Base-by-base conservation (phyloP, 2,329 filamentous ascomycete genomes). In the Capronia americana region DNA sequence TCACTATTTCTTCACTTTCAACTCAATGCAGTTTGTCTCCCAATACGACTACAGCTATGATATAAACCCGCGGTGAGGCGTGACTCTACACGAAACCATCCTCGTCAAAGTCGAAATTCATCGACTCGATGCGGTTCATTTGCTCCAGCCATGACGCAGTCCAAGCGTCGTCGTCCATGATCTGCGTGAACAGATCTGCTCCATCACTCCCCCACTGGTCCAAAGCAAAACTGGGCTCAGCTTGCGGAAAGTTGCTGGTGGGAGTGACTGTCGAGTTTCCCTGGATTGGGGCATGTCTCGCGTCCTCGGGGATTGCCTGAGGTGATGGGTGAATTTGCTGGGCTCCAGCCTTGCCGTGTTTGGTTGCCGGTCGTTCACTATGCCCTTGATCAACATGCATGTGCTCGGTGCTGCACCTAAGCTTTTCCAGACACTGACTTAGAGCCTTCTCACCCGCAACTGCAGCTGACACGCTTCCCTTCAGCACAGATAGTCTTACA, bases 121-220 rank as follows among this genome's bases (percentile, higher is more conserved):
- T 50, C 46, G 46, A 50, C 10, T 4, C 6, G 3, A 50, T 50
- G 23, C 8, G n/a, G 46, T 50, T 50, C 46, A 50, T 50, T 12
- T 50, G 46, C 46, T 50, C 46, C 46, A 50, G 20, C 46, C 46
- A 23, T 26, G 46, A 24, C 2, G 46, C 46, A 4, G 46, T 50
- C 46, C 46, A 50, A 50, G 46, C 46, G n/a, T 50, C 46, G 23
- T 24, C 46, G 46, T 50, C 46, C 46, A 50, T 50, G 20, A 50
- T 50, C 23, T 50, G 46, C 4, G 8, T 26, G 46, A 23, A 50
- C n/a, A 50, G n/a, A 23, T 50, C 46, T 20, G 46, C 20, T 23
- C 20, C 46, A 11, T 50, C 46, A 50, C 10, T 20, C 20, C n/a
- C 23, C 46, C n/a, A 50, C 23, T 50, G 46, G 20, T 50, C 44